Evolutionary conservation across 1,284 basidiomycete species (phyloP), one percentile per base, ranked within the genome.

Genomic region (Chalciporus sp.): DNA sequence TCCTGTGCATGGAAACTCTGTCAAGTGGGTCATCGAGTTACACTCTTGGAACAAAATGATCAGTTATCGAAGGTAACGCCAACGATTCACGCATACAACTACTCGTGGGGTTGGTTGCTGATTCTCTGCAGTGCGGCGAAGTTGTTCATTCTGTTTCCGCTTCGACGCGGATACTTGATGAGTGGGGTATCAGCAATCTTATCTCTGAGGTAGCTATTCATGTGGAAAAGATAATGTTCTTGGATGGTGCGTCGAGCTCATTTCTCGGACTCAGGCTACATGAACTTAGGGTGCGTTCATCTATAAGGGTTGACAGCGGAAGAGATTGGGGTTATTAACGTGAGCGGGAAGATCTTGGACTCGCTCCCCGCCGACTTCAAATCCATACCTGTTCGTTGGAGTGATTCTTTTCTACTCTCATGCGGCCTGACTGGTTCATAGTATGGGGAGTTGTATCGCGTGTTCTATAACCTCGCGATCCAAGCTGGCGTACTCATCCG

Each of bases 391-490:
- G 75, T 76, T 12, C 17, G 62, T 53, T 4, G 5, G 17, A 5
- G 43, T 1, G 37, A 19, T 28, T 4, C n/a, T n/a, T 4, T 17
- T 28, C 23, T n/a, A 20, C 14, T 35, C 20, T n/a, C n/a, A n/a
- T n/a, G n/a, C n/a, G n/a, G n/a, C 27, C 20, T 4, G 4, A 23
- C 2, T 19, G 60, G 1, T 31, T 39, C 9, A 47, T 74, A 88
- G 75, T 81, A 86, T 51, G 81, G 81, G 12, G 81, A 84, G 52
- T 75, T 88, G 40, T 78, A 83, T 58, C 66, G 73, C 9, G 69
- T 83, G 16, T 69, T 87, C 12, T 76, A 76, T 56, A 78, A 80
- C 23, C 72, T 80, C 31, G 79, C 79, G 9, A 61, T 61, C 4
- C 73, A 77, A 29, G 70, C 71, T 47, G 79, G 76, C 0, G 82